phyloP scores from a whole-genome alignment of 139 green algal species.

The Coelastrella sp. region DNA sequence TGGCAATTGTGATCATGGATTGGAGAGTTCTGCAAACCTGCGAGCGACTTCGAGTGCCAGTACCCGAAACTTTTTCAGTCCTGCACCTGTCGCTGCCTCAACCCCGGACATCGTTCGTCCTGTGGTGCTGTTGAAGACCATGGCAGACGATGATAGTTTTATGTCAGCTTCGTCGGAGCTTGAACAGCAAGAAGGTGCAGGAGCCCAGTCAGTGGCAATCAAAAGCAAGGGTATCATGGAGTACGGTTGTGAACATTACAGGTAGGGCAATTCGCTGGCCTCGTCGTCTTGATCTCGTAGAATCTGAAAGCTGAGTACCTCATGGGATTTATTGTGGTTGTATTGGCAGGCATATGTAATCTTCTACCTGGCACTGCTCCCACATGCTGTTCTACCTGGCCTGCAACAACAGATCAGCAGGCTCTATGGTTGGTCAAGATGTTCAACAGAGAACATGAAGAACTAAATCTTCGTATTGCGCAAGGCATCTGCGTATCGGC shows the following conservation, averaged over 20 bases:
- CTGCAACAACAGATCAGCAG: no score
- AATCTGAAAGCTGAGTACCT: neutral
- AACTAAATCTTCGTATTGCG: no score
- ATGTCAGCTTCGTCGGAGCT: neutral
- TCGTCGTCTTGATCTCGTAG: neutral
- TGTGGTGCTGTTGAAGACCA: neutral
- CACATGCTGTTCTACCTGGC: no score
- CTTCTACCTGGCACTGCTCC: no score
- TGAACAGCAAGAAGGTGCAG: neutral
- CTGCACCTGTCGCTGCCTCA: neutral
- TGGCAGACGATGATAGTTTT: neutral
- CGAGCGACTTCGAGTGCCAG: no score
- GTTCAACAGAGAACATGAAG: no score
- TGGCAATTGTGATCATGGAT: no score
- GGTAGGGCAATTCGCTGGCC: neutral
- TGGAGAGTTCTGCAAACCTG: no score
- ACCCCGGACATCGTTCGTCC: neutral
- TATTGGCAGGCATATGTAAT: no score
- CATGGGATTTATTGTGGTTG: neutral
- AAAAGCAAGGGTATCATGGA: conserved; percentile 13
- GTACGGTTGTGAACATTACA: conserved; percentile 77
- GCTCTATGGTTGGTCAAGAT: no score
- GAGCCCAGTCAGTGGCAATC: neutral
- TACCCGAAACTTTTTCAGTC: no score
- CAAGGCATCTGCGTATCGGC: neutral